Percentiles rank a stretch among this genome's conserved stretches.
Conservation (phyloP, 208 protist species). For the Leishmania aethiopica region DNA sequence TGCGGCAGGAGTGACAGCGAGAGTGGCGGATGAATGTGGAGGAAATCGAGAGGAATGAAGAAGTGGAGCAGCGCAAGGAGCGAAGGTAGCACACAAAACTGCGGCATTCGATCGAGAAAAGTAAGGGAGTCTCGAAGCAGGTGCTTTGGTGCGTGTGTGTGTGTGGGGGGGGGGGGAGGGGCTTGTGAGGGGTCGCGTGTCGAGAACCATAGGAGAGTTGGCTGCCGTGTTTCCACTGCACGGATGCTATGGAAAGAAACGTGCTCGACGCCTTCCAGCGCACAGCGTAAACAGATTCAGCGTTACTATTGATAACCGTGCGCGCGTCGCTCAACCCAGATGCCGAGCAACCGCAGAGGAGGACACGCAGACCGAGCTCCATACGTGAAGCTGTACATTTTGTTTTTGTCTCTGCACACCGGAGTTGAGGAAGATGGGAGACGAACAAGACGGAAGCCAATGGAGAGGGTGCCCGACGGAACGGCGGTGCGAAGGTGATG, state of each 20-base stretch:
- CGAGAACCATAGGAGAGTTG: neutral
- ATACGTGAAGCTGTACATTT: neutral
- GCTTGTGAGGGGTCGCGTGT: neutral
- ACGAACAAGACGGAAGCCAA: neutral
- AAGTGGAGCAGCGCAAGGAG: neutral
- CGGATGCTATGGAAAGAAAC: neutral
- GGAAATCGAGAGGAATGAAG: neutral
- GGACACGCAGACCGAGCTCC: neutral
- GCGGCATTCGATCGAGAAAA: neutral
- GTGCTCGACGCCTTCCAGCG: neutral
- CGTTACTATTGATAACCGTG: neutral
- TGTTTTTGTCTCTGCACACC: neutral
- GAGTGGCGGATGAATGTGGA: neutral
- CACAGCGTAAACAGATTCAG: neutral
- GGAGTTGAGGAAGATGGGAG: neutral
- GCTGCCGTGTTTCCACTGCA: neutral
- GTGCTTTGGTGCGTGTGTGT: too few relatives aligned
- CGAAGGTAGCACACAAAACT: neutral
- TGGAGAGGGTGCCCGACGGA: neutral
- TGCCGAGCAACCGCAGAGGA: neutral
- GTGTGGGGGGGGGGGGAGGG: too few relatives aligned
- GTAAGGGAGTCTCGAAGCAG: neutral
- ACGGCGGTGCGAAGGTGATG: neutral
- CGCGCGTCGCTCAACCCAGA: neutral
- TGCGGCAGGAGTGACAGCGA: neutral